Conservation (phyloP, 495 filamentous ascomycete species). For the Margaritispora aquatica region DNA sequence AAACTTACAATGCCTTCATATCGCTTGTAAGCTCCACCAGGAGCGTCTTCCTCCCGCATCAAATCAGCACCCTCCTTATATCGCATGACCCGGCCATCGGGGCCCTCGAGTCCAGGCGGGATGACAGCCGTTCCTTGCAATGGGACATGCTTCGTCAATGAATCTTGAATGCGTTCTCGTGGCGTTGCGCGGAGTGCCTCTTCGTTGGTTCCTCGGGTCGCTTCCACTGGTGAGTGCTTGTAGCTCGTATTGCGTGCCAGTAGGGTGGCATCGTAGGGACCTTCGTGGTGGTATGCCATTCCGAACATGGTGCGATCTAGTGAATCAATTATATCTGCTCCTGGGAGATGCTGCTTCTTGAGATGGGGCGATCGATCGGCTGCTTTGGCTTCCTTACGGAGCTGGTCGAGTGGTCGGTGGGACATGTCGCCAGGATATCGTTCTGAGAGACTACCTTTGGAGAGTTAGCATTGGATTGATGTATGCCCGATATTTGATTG, state of each 20-base stretch:
- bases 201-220: conserved; percentile 63
- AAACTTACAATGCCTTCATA: conserved; percentile 60
- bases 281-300: conserved; percentile 77
- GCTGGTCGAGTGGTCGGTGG: conserved; percentile 55
- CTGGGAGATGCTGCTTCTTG: conserved; percentile 55
- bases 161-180: conserved; percentile 68
- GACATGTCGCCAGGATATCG: conserved; percentile 55
- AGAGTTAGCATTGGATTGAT: not conserved
- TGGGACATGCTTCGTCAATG: conserved; percentile 68
- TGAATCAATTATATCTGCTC: conserved; percentile 73
- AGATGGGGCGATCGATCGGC: conserved; percentile 59
- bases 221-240: conserved; percentile 66
- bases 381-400: conserved; percentile 49
- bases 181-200: conserved; percentile 83
- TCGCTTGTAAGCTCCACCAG: conserved; percentile 56
- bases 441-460: conserved; percentile 32
- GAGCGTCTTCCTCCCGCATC: conserved; percentile 60
- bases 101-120: conserved; percentile 63
- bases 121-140: conserved; percentile 75
- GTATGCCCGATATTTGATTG: not conserved
- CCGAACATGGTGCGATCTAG: conserved; percentile 56
- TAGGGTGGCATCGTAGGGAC: conserved; percentile 83
- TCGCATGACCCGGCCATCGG: conserved; percentile 59
- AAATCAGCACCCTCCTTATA: conserved; percentile 86
- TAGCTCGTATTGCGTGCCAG: conserved; percentile 58